phyloP scores from a whole-genome alignment of 1,284 basidiomycete genomes.

The Heliocybe sulcata region DNA sequence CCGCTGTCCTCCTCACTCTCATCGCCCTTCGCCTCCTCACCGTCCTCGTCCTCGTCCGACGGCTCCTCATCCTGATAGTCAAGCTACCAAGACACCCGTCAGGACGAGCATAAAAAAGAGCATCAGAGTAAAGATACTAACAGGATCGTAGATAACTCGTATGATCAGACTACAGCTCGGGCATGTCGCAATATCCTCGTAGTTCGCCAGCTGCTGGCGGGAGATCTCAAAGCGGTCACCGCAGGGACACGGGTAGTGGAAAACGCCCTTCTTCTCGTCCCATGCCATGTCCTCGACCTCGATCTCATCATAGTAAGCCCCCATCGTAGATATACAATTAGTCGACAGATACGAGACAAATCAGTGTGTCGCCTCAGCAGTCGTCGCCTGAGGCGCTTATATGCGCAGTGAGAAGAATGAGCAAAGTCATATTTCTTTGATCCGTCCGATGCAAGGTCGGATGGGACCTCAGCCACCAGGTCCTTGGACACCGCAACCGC shows the following conservation, averaged over 20 bases:
- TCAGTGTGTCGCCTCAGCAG: background rate
- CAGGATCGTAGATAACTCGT: conserved; percentile 92
- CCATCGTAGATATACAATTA: conserved; percentile 36
- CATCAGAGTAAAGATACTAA: conserved; percentile 34
- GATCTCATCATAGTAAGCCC: conserved; percentile 85
- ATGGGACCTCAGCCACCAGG: background rate
- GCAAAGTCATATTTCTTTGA: background rate
- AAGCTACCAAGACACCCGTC: conserved; percentile 1
- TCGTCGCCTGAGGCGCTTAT: background rate
- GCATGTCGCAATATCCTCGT: conserved; percentile 95
- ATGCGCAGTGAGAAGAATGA: conserved; percentile 7
- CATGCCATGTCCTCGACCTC: conserved; percentile 96
- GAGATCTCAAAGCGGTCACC: conserved; percentile 98
- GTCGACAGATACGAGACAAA: background rate
- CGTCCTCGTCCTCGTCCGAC: conserved; percentile 1
- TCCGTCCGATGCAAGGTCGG: background rate
- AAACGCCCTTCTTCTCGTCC: conserved; percentile 80
- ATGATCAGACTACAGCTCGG: conserved; percentile 95
- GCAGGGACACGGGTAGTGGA: conserved; percentile 97
- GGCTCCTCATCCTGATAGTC: conserved; percentile 1
- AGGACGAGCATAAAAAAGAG: background rate
- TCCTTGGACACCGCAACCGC: too few species aligned
- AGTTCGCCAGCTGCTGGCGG: conserved; percentile 78
- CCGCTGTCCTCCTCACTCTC: background rate
- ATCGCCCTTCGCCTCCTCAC: background rate